A percentile compares a stretch with the other conserved stretches of the same genome.
These are phyloP conservation scores for Cyberlindnera sargentensis DNA, from an alignment of 805 yeast species.

Conservation along the genomic window DNA sequence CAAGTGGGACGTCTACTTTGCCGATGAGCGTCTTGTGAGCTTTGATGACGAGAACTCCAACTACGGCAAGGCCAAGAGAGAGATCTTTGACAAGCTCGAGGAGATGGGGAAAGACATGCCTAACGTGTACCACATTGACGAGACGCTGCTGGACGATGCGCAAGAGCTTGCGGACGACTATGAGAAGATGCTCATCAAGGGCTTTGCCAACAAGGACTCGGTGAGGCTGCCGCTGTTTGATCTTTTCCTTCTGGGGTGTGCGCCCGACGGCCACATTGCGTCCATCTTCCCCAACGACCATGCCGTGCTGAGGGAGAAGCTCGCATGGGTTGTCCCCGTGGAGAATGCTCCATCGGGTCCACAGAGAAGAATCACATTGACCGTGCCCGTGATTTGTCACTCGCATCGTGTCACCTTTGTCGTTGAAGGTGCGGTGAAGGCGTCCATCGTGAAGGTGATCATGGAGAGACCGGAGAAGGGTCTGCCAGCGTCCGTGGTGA, in stretches of 20 bases:
- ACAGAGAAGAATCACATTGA: slow-evolving; percentile 73
- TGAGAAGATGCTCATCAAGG: slow-evolving; percentile 77
- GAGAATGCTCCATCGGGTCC: slow-evolving; percentile 90
- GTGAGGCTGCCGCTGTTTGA: slow-evolving; percentile 96
- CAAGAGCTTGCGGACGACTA: slow-evolving; percentile 93
- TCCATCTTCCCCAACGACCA: slow-evolving; percentile 88
- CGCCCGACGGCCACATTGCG: slow-evolving; percentile 98
- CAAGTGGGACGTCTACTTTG: slow-evolving; percentile 93
- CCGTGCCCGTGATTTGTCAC: slow-evolving; percentile 92
- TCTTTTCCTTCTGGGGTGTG: slow-evolving; percentile 86
- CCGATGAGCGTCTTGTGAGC: slow-evolving; percentile 93
- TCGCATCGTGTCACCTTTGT: slow-evolving; percentile 90
- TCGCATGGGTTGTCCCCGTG: slow-evolving; percentile 95
- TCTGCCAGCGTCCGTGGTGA: slow-evolving; percentile 86
- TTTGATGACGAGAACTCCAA: slow-evolving; percentile 77
- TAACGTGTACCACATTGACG: slow-evolving; percentile 77
- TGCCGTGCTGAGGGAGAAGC: slow-evolving; percentile 77
- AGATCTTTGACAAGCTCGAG: slow-evolving; percentile 63
- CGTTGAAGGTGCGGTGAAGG: slow-evolving; percentile 94
- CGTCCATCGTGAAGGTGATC: slow-evolving; percentile 82
- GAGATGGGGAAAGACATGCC: slow-evolving; percentile 41
- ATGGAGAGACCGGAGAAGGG: slow-evolving; percentile 98
- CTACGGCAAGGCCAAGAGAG: slow-evolving; percentile 82
- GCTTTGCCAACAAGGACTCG: slow-evolving; percentile 93
- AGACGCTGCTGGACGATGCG: slow-evolving; percentile 62